A percentile compares a stretch with the other conserved stretches of the same genome.
phyloP scores from a whole-genome alignment of 2,329 filamentous ascomycete genomes.

The Penicillium brevicompactum region DNA sequence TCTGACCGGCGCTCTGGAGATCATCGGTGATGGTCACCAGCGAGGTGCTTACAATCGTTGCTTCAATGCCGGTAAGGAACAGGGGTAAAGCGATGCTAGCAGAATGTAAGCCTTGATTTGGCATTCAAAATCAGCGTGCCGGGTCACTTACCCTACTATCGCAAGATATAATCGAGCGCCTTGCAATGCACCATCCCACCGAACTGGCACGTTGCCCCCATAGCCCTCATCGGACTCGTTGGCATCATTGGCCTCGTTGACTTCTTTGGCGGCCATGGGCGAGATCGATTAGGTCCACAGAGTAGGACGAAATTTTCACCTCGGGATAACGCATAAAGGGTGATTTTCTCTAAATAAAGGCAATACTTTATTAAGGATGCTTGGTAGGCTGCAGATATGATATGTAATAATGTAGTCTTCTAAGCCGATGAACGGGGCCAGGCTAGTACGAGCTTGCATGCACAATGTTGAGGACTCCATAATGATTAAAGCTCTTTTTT shows the following conservation, averaged over 20 bases:
- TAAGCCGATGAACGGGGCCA: too few species aligned
- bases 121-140: neutral
- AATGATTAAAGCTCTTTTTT: too few species aligned
- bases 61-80: slow-evolving; percentile 52
- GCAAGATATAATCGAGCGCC: slow-evolving; percentile 7
- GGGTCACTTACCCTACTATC: neutral
- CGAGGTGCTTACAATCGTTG: slow-evolving; percentile 55
- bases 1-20: slow-evolving; percentile 39
- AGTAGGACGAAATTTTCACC: neutral
- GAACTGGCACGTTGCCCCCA: neutral
- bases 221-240: neutral
- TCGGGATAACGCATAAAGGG: neutral
- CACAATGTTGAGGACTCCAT: too few species aligned
- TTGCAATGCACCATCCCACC: slow-evolving; percentile 3
- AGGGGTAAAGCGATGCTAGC: slow-evolving; percentile 30
- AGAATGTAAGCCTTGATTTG: neutral
- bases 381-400: too few species aligned
- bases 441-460: too few species aligned
- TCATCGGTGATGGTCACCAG: slow-evolving; percentile 49
- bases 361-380: too few species aligned
- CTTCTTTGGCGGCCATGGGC: neutral
- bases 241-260: neutral
- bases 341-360: too few species aligned
- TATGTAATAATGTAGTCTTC: too few species aligned
- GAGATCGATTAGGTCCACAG: neutral